Evolutionary conservation across 345 rosid species (phyloP).

Genomic region (Corymbia maculata): DNA sequence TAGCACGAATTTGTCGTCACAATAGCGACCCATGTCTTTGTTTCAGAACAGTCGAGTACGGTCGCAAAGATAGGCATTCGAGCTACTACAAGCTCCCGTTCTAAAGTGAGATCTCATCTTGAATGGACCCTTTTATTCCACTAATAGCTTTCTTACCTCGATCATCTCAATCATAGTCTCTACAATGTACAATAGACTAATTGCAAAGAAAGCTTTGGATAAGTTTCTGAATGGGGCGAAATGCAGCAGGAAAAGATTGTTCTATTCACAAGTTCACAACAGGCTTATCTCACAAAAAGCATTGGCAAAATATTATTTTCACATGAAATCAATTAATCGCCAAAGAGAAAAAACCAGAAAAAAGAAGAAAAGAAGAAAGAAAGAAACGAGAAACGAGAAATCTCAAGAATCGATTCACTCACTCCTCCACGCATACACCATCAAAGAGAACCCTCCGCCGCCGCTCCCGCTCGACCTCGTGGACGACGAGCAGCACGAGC

Average conservation of each 20-base stretch:
- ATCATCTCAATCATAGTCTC: not conserved
- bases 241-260: not conserved
- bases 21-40: not conserved
- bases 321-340: not conserved
- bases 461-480: conserved; percentile 33
- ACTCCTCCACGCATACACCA: conserved; percentile 44
- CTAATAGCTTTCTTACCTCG: not conserved
- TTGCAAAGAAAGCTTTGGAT: not conserved
- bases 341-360: not conserved
- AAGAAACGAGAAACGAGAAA: not conserved
- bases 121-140: not conserved
- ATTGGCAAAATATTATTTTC: not conserved
- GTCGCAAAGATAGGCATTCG: not conserved
- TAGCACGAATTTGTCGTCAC: too few relatives aligned
- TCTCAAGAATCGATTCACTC: not conserved
- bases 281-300: not conserved
- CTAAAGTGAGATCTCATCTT: not conserved
- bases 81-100: not conserved
- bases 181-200: not conserved
- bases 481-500: conserved; percentile 37
- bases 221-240: not conserved
- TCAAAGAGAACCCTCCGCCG: conserved; percentile 37
- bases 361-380: too few relatives aligned
- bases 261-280: not conserved
- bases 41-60: not conserved